Evolutionary conservation across 345 rosid species (phyloP).

Genomic region (Carallia pectinifolia): DNA sequence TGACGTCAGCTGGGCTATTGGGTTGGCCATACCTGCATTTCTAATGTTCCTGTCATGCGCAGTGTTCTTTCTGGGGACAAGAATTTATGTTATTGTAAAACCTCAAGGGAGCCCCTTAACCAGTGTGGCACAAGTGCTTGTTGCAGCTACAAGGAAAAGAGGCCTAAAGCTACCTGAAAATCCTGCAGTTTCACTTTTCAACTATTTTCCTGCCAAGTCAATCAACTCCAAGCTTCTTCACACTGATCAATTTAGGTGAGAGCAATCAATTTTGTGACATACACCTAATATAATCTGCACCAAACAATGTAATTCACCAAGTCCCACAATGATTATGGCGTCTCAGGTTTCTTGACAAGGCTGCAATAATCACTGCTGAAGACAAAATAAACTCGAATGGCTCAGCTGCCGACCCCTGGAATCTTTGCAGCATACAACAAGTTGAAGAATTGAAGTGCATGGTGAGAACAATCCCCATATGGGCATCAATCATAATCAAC

Average conservation of each 20-base stretch:
- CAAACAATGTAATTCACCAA: no score
- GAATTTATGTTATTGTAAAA: not conserved
- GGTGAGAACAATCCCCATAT: constrained; percentile 6
- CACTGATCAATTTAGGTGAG: constrained; percentile 2
- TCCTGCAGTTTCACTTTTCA: not conserved
- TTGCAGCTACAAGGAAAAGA: not conserved
- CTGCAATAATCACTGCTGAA: constrained; percentile 4
- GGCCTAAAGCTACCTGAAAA: not conserved
- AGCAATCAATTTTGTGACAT: not conserved
- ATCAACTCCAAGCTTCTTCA: not conserved
- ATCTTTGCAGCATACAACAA: constrained; percentile 10
- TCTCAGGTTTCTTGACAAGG: constrained; percentile 15
- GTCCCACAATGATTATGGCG: not conserved
- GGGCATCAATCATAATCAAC: constrained; percentile 4
- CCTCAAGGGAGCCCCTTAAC: constrained; percentile 1
- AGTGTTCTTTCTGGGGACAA: constrained; percentile 1
- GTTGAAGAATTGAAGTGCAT: constrained; percentile 15
- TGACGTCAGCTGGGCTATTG: not conserved
- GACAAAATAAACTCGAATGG: constrained; percentile 11
- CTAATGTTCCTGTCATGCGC: not conserved
- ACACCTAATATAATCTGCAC: not conserved
- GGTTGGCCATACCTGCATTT: constrained; percentile 7
- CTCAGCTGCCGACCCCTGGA: constrained; percentile 13
- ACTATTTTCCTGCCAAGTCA: not conserved
- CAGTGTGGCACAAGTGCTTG: not conserved